Base-by-base conservation (phyloP, 306 rosid genomes). In the Gynostemma pentaphyllum region DNA sequence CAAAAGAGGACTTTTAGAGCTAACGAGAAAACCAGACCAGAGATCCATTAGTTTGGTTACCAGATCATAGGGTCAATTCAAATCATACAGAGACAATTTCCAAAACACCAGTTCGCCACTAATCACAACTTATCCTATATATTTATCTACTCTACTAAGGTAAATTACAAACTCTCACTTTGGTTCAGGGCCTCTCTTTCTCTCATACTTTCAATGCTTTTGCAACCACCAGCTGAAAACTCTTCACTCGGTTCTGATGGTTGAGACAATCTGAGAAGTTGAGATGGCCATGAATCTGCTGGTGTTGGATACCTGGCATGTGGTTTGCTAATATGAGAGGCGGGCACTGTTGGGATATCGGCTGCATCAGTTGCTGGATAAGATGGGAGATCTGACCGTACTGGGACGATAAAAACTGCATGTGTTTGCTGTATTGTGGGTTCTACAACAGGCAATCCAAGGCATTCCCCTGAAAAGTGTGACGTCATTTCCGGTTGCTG, bases 231-330 rank as follows among this genome's bases (percentile, higher is more conserved):
- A 2, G 57, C 16, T 53, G 10, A 30, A 26, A 34, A 27, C 39
- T 11, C 61, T 68, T 60, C 12, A 22, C 61, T 67, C 64, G 64
- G 23, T 39, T 69, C 78, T 48, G 53, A 68, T 70, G 79, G 68
- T 67, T 72, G 83, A 46, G 79, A 78, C 80, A 74, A 73, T 42
- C 79, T 81, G 14, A 88, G 94, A 79, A 94, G 82, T 70, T 81
- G 76, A 4, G 81, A 77, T 9, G 95, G 95, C 99, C 99, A 88
- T 5, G 85, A 78, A 67, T 94, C 95, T 8, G 79, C 83, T 13
- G 86, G 79, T 24, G 95, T 84, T n/a, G 95, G 97, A 77, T 94
- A 94, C 80, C 97, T 81, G 14, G 97, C 82, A 75, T 88, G 97
- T 9, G 99, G 99, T 78, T 86, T 94, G 47, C 87, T 86, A 59